Base-by-base conservation (phyloP, 2,329 filamentous ascomycete genomes). In the Incumbomyces lentus region DNA sequence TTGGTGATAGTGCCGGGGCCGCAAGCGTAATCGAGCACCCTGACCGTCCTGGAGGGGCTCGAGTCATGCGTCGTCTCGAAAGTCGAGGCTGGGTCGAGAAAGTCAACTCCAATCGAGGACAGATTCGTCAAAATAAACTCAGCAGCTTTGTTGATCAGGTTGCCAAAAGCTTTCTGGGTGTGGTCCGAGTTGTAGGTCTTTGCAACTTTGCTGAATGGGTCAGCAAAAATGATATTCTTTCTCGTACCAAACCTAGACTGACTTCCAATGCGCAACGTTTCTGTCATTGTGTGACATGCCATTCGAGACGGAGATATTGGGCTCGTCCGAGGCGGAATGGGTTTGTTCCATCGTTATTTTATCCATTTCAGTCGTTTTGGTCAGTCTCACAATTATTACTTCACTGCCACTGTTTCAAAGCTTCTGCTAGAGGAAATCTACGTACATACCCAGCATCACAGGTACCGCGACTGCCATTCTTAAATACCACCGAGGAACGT, bases 11-110 rank as follows among this genome's bases (percentile, higher is more conserved):
- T 63, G 2, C 82, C 82, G 5, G 81, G 81, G 7, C 84, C 84
- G 59, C 84, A 88, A 13, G 84, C 84, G 62, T 88, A 89, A 60
- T 89, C 84, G 1, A 88, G 68, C 16, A 86, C 64, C 12, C 53
- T 50, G 41, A 58, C 42, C 16, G 38, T 6, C 12, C 26, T 17
- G n/a, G 13, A 31, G n/a, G 29, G 18, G n/a, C 42, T 16, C 29
- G 18, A 8, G 17, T 13, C 12, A 32, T 46, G 2, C 6, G 6
- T 29, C 13, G 31, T 36, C 29, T 52, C 48, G 26, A 53, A 55
- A 5, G 48, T 37, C 1, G 48, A 22, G 1, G 51, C 44, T 2
- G 51, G 47, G 13, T 54, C 49, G 29, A 52, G 14, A 34, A 56
- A 55, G 35, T 49, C 44, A 22, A 57, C 50, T 18, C 55, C 55